phyloP scores from a whole-genome alignment of 2,329 filamentous ascomycete genomes.

The Trichocomaceae sp. region DNA sequence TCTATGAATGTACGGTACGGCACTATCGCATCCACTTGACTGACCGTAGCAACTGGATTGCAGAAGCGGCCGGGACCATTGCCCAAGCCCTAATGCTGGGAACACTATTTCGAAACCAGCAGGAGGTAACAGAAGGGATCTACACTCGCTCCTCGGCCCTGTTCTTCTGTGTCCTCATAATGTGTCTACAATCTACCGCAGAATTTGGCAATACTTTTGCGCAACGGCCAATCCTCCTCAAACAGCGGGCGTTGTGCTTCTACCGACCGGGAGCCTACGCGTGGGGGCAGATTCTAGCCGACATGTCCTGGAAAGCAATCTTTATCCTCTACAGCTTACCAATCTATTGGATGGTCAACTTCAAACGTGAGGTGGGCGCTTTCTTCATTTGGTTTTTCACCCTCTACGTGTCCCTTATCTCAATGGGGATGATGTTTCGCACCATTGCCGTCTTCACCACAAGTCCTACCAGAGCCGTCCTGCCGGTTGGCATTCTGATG shows the following conservation, averaged over 20 bases:
- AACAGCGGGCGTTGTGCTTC: slow-evolving; percentile 76
- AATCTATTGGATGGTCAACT: slow-evolving; percentile 80
- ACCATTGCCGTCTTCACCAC: slow-evolving; percentile 56
- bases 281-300: slow-evolving; percentile 73
- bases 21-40: slow-evolving; percentile 67
- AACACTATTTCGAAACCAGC: slow-evolving; percentile 71
- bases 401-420: slow-evolving; percentile 71
- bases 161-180: slow-evolving; percentile 80
- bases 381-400: slow-evolving; percentile 60
- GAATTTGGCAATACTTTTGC: slow-evolving; percentile 81
- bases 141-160: slow-evolving; percentile 69
- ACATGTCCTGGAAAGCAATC: slow-evolving; percentile 70
- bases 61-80: slow-evolving; percentile 59
- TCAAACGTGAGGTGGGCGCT: slow-evolving; percentile 63
- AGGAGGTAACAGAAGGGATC: slow-evolving; percentile 59
- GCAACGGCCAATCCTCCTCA: slow-evolving; percentile 86
- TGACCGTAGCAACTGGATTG: slow-evolving; percentile 64
- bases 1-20: background rate
- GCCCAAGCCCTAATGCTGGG: slow-evolving; percentile 68
- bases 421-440: slow-evolving; percentile 82
- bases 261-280: slow-evolving; percentile 91
- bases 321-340: slow-evolving; percentile 70
- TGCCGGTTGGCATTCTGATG: slow-evolving; percentile 33
- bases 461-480: slow-evolving; percentile 45
- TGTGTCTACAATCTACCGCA: slow-evolving; percentile 68